A percentile compares a stretch with the other conserved stretches of the same genome.
phyloP scores from a whole-genome alignment of 2,329 filamentous ascomycete genomes.

The Claviceps maximensis region DNA sequence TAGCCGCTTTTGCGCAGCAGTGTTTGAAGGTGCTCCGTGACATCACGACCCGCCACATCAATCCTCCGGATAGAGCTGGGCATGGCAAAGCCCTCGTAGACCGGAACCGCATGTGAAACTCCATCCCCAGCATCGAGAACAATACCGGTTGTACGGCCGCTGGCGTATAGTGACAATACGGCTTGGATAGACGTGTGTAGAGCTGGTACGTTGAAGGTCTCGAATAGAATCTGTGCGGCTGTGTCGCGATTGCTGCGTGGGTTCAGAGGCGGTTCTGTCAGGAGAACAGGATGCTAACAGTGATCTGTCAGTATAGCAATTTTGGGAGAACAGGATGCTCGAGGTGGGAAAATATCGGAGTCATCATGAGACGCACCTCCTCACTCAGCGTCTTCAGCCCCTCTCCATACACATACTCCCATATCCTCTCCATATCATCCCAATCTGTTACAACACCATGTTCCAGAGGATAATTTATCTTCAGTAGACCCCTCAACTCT shows the following conservation, averaged over 20 bases:
- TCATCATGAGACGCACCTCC: conserved; percentile 46
- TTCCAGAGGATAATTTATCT: conserved; percentile 91
- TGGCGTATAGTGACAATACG: conserved; percentile 89
- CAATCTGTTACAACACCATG: conserved; percentile 98
- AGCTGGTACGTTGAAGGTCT: conserved; percentile 96
- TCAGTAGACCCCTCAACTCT: conserved; percentile 81
- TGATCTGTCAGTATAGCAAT: conserved; percentile 9
- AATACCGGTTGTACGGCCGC: conserved; percentile 87
- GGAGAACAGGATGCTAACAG: conserved; percentile 72
- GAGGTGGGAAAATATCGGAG: no score
- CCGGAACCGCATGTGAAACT: conserved; percentile 91
- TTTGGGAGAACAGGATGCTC: neutral
- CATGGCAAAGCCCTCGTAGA: conserved; percentile 96
- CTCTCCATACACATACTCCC: conserved; percentile 94
- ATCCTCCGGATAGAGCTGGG: conserved; percentile 90
- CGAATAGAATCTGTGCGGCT: conserved; percentile 93
- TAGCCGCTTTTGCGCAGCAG: conserved; percentile 84
- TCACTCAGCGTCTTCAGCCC: conserved; percentile 94
- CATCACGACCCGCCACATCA: conserved; percentile 89
- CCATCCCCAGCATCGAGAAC: conserved; percentile 93
- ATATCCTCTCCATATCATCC: conserved; percentile 99
- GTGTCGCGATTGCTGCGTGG: conserved; percentile 91
- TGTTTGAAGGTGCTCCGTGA: conserved; percentile 89
- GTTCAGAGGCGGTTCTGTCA: conserved; percentile 93
- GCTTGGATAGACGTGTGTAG: conserved; percentile 96